phyloP scores from a whole-genome alignment of 352 stramenopile species.

The Thalassiosira oceanica region DNA sequence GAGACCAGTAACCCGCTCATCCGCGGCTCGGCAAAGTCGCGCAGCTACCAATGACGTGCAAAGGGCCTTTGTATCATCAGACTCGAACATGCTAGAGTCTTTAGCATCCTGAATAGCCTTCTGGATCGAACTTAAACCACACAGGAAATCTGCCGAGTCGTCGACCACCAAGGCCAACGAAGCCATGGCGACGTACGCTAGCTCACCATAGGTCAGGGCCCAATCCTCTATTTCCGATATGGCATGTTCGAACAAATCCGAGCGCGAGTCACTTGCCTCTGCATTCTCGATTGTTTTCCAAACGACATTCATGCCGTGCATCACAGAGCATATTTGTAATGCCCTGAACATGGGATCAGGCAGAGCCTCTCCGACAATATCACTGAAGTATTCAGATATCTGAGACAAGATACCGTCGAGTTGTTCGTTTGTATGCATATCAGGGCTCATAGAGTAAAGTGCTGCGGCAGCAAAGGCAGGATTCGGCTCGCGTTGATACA shows the following conservation, averaged over 20 bases:
- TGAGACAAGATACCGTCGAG: constrained; percentile 21
- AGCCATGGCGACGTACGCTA: constrained; percentile 29
- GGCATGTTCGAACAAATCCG: constrained; percentile 16
- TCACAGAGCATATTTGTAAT: constrained; percentile 36
- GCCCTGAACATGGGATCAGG: constrained; percentile 21
- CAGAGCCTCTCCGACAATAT: constrained; percentile 24
- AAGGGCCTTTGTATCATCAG: constrained; percentile 31
- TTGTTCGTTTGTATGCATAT: constrained; percentile 1
- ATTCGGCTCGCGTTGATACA: constrained; percentile 23
- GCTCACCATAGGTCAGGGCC: constrained; percentile 14
- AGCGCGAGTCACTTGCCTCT: constrained; percentile 6
- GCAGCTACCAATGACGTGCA: constrained; percentile 27
- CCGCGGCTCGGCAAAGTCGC: constrained; percentile 26
- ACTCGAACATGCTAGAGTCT: constrained; percentile 35
- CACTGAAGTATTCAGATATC: constrained; percentile 35
- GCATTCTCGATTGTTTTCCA: constrained; percentile 20
- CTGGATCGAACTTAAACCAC: constrained; percentile 20
- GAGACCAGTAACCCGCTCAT: constrained; percentile 31
- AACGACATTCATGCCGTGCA: constrained; percentile 21
- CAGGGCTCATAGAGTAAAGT: constrained; percentile 28
- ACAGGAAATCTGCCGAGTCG: constrained; percentile 10
- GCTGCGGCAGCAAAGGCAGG: constrained; percentile 25
- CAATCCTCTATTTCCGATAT: constrained; percentile 24
- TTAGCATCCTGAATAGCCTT: constrained; percentile 25
- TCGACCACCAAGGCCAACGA: constrained; percentile 20